phyloP scores from a whole-genome alignment of 805 yeast species.

The Barnettozyma californica region DNA sequence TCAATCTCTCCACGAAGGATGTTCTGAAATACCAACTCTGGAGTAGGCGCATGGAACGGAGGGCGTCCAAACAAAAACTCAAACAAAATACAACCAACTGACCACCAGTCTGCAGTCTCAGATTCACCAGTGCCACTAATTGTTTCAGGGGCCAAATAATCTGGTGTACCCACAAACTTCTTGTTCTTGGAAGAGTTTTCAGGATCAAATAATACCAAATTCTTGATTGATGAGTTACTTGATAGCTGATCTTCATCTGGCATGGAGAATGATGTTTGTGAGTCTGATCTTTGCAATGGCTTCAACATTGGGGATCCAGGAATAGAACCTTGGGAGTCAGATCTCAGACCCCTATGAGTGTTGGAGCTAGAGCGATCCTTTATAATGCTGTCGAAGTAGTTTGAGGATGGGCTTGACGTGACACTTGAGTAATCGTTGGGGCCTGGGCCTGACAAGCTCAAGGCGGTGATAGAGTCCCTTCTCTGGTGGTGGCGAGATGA shows the following conservation, averaged over 20 bases:
- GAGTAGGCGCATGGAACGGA: constrained; percentile 83
- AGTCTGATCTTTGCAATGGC: constrained; percentile 44
- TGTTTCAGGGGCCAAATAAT: constrained; percentile 95
- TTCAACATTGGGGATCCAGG: constrained; percentile 43
- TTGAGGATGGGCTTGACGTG: constrained; percentile 26
- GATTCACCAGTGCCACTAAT: constrained; percentile 80
- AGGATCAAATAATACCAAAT: constrained; percentile 73
- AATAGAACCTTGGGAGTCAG: constrained; percentile 15
- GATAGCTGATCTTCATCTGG: constrained; percentile 41
- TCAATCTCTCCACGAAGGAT: constrained; percentile 68
- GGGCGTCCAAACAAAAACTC: constrained; percentile 92
- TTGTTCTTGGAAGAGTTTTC: constrained; percentile 47
- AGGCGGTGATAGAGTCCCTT: constrained; percentile 19
- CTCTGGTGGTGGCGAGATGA: constrained; percentile 9
- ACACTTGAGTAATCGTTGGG: constrained; percentile 15
- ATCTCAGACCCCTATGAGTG: constrained; percentile 11
- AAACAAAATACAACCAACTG: constrained; percentile 90
- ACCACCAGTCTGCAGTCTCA: constrained; percentile 96
- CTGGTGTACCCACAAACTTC: constrained; percentile 94
- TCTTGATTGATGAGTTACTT: constrained; percentile 17
- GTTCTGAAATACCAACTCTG: constrained; percentile 76
- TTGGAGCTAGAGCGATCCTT: constrained; percentile 12
- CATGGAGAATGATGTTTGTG: constrained; percentile 54
- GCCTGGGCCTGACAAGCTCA: constrained; percentile 15
- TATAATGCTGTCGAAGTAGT: constrained; percentile 25